Evolutionary conservation across 2,329 filamentous ascomycete species (phyloP).

Genomic region (Thelonectria olida): DNA sequence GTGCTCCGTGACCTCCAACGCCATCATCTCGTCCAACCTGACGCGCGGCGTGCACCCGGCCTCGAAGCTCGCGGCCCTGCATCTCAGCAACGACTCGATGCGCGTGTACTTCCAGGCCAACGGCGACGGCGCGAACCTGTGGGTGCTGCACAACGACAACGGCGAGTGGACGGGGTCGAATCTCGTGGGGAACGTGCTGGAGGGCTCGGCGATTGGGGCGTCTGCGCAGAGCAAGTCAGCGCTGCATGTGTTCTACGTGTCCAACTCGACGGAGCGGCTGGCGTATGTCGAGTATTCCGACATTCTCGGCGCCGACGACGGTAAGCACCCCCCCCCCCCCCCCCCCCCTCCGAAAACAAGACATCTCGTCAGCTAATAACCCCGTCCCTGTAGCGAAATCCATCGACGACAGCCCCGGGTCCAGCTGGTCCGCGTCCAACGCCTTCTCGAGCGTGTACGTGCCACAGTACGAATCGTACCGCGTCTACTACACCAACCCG

Average conservation of each 20-base stretch:
- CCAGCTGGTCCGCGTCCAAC: slow-evolving; percentile 20
- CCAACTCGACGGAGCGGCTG: slow-evolving; percentile 16
- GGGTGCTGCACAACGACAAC: slow-evolving; percentile 17
- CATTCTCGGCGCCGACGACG: neutral
- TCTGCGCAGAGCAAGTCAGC: slow-evolving; percentile 13
- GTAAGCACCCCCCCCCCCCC: neutral
- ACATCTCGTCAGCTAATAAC: neutral
- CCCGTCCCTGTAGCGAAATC: neutral
- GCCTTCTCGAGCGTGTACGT: slow-evolving; percentile 24
- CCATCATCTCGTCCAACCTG: slow-evolving; percentile 25
- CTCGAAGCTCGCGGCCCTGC: slow-evolving; percentile 28
- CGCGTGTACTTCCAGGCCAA: slow-evolving; percentile 30
- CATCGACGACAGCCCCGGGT: slow-evolving; percentile 19
- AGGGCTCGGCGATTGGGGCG: slow-evolving; percentile 25
- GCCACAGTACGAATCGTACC: slow-evolving; percentile 16
- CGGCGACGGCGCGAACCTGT: slow-evolving; percentile 21
- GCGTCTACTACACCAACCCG: slow-evolving; percentile 29
- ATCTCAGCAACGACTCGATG: slow-evolving; percentile 16
- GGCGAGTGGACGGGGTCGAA: slow-evolving; percentile 14
- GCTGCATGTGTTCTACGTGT: slow-evolving; percentile 28
- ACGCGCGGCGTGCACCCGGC: slow-evolving; percentile 22
- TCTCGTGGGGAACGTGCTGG: slow-evolving; percentile 2
- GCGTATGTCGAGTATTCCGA: slow-evolving; percentile 20
- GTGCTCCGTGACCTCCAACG: slow-evolving; percentile 27
- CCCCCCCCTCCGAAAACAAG: neutral